Percentiles rank a stretch among this genome's conserved stretches.
These are phyloP conservation scores for Groenewaldozyma auringiensis DNA, from an alignment of 1,139 yeast genomes.

Conservation along the genomic window DNA sequence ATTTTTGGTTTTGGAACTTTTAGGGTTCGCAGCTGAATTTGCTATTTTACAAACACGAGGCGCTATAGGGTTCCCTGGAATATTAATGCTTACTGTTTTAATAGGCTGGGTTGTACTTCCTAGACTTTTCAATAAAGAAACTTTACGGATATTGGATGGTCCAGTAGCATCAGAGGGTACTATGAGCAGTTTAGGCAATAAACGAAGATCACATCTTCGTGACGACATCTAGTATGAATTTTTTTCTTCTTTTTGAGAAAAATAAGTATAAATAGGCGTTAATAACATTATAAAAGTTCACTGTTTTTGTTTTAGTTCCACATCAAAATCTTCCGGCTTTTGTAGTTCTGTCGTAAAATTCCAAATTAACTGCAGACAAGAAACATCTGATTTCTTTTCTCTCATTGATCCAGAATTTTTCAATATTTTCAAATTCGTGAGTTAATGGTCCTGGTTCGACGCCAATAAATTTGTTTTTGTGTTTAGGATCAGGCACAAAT, in stretches of 20 bases:
- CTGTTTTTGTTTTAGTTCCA: too few relatives aligned
- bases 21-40: constrained; percentile 73
- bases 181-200: constrained; percentile 29
- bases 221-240: neutral
- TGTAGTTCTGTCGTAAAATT: constrained; percentile 42
- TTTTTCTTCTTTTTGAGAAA: neutral
- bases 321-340: constrained; percentile 19
- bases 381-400: constrained; percentile 72
- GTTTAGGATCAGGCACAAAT: constrained; percentile 32
- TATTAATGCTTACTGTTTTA: constrained; percentile 59
- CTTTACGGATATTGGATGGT: constrained; percentile 57
- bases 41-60: constrained; percentile 82
- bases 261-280: neutral
- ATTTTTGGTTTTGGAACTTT: constrained; percentile 50
- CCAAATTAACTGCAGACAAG: constrained; percentile 66
- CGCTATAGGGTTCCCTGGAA: constrained; percentile 93
- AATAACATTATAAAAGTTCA: neutral
- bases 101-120: constrained; percentile 53
- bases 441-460: constrained; percentile 33
- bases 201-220: neutral
- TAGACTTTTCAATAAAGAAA: constrained; percentile 51
- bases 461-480: constrained; percentile 29
- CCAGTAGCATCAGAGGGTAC: constrained; percentile 62
- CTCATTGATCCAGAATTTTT: constrained; percentile 61
- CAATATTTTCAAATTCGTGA: constrained; percentile 47